Conservation (phyloP, 1,284 basidiomycete genomes). For the Ganoderma lucidum region DNA sequence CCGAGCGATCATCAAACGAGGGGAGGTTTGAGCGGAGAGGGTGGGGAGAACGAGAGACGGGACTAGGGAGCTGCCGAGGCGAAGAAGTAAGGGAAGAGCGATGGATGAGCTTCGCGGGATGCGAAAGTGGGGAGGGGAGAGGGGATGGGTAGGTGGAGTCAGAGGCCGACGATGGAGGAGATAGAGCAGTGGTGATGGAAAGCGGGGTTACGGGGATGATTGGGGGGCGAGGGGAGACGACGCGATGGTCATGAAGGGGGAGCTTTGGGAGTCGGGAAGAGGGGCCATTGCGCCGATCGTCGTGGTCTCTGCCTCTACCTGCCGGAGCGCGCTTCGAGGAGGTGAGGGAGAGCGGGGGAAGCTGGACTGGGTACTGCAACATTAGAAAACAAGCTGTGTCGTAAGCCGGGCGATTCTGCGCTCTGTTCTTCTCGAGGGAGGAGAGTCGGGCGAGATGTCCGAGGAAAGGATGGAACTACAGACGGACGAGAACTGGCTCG, state of each 20-base stretch:
- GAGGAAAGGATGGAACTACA: conserved; percentile 29
- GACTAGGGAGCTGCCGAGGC: conserved; percentile 35
- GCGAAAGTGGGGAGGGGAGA: conserved; percentile 37
- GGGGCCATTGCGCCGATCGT: conserved; percentile 36
- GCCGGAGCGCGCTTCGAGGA: conserved; percentile 41
- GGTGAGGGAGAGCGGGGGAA: conserved; percentile 57
- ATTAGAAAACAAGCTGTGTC: conserved; percentile 48
- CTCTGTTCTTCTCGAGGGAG: conserved; percentile 34
- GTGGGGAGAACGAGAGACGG: conserved; percentile 38
- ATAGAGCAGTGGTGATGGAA: conserved; percentile 29
- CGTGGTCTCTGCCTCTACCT: conserved; percentile 40
- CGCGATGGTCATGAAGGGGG: conserved; percentile 39
- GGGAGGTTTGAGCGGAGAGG: conserved; percentile 36
- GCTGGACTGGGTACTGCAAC: conserved; percentile 73
- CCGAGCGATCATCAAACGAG: conserved; percentile 34
- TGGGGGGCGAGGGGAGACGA: conserved; percentile 38
- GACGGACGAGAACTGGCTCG: conserved; percentile 35
- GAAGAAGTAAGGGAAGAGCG: conserved; percentile 43
- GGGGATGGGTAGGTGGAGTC: conserved; percentile 40
- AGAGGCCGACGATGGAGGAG: conserved; percentile 41
- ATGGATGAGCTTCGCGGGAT: conserved; percentile 39
- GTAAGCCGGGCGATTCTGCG: conserved; percentile 35
- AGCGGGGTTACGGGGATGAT: conserved; percentile 28
- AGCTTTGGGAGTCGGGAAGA: conserved; percentile 39
- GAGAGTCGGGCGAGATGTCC: conserved; percentile 38